A percentile compares a stretch with the other conserved stretches of the same genome.
These are phyloP conservation scores for Lodderomyces jiufengensis DNA, from an alignment of 1,139 yeast genomes.

Conservation along the genomic window DNA sequence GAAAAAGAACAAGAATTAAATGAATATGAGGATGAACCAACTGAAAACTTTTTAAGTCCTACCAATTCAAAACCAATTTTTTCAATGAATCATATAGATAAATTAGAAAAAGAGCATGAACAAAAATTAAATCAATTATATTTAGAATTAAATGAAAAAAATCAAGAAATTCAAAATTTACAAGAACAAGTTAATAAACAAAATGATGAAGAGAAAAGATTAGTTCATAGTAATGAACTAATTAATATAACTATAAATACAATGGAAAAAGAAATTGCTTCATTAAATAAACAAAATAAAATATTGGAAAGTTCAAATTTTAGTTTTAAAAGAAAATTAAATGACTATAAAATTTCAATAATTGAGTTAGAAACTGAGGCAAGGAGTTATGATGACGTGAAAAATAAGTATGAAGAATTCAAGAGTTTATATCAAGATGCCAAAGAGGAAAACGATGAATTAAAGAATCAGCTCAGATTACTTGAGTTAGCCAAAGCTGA, in stretches of 20 bases:
- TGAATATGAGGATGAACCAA: constrained; percentile 11
- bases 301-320: constrained; percentile 19
- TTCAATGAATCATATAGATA: constrained; percentile 29
- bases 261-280: constrained; percentile 30
- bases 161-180: constrained; percentile 14
- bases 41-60: constrained; percentile 23
- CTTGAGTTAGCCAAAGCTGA: too few species aligned
- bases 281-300: constrained; percentile 25
- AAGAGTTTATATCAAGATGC: too few species aligned
- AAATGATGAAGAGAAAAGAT: constrained; percentile 17
- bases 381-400: constrained; percentile 5
- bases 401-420: constrained; percentile 7
- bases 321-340: constrained; percentile 11
- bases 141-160: constrained; percentile 15
- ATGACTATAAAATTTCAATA: constrained; percentile 10
- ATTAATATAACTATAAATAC: constrained; percentile 28
- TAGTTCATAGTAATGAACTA: constrained; percentile 24
- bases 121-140: constrained; percentile 8
- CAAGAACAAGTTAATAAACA: neutral
- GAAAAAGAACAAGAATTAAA: constrained; percentile 5
- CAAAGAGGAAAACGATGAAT: too few species aligned
- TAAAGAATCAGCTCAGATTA: too few species aligned
- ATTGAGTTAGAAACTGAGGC: constrained; percentile 8
- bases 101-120: constrained; percentile 25
- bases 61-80: constrained; percentile 39